These are phyloP conservation scores for Naganishia sp. DNA, from an alignment of 1,284 basidiomycete species.

Conservation along the genomic window DNA sequence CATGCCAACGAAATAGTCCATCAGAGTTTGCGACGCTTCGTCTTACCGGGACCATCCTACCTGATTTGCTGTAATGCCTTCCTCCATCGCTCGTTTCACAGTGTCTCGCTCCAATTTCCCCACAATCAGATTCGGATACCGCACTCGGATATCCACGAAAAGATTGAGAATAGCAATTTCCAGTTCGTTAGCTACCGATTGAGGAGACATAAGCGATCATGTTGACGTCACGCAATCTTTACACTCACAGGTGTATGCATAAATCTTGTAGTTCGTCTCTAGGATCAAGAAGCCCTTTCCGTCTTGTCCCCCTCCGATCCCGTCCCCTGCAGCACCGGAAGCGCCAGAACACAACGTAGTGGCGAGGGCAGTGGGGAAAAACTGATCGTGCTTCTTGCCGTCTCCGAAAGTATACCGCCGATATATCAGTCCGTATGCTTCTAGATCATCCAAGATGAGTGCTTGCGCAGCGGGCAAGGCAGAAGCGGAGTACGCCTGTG, in stretches of 20 bases:
- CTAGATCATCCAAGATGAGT: conserved; percentile 86
- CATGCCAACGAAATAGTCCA: not conserved
- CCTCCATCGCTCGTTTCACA: conserved; percentile 87
- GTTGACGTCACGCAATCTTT: not conserved
- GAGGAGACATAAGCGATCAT: conserved; percentile 6
- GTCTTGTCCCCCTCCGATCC: conserved; percentile 37
- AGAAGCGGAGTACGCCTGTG: conserved; percentile 84
- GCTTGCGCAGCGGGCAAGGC: conserved; percentile 76
- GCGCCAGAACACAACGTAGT: conserved; percentile 73
- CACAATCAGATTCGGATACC: conserved; percentile 94
- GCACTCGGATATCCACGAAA: conserved; percentile 87
- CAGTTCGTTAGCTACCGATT: conserved; percentile 75
- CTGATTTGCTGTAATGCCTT: conserved; percentile 96
- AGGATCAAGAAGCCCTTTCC: conserved; percentile 89
- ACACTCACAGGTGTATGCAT: conserved; percentile 87
- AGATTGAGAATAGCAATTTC: conserved; percentile 95
- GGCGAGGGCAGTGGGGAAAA: conserved; percentile 93
- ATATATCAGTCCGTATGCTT: conserved; percentile 93
- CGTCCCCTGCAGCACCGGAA: not conserved
- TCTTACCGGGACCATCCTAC: conserved; percentile 54
- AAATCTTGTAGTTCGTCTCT: conserved; percentile 97
- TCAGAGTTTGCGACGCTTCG: not conserved
- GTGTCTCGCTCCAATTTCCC: conserved; percentile 93
- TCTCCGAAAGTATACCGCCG: conserved; percentile 62
- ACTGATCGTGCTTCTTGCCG: conserved; percentile 59